Conservation (phyloP, 2,329 filamentous ascomycete genomes). For the Cladosporium austrohemisphaericum region DNA sequence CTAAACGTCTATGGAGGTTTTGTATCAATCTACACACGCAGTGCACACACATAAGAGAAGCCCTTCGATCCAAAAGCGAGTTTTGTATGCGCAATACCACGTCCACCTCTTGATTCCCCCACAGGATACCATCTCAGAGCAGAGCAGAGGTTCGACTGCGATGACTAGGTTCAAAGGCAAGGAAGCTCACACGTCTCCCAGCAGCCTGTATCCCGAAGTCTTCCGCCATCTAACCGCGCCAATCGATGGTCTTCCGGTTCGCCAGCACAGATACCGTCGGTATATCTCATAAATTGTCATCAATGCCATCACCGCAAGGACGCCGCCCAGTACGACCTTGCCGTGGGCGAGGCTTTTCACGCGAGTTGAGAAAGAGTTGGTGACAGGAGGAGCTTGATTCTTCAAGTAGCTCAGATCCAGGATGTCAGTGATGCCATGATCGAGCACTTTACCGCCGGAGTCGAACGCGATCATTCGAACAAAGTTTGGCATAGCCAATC, state of each 20-base stretch:
- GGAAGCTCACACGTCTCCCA: constrained; percentile 21
- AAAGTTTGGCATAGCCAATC: constrained; percentile 16
- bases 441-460: constrained; percentile 21
- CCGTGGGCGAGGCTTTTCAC: not conserved
- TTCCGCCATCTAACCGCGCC: constrained; percentile 26
- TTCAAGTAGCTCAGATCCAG: not conserved
- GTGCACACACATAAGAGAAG: no score
- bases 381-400: not conserved
- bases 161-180: no score
- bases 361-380: not conserved
- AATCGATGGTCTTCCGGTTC: constrained; percentile 18
- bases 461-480: constrained; percentile 30
- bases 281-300: constrained; percentile 27
- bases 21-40: no score
- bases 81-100: no score
- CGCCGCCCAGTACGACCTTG: not conserved
- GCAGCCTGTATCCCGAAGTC: constrained; percentile 20
- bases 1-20: no score
- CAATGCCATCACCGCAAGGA: not conserved
- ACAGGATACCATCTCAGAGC: not conserved
- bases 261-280: constrained; percentile 26
- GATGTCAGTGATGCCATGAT: constrained; percentile 20
- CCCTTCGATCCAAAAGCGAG: no score
- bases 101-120: no score
- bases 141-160: not conserved